Percentiles rank a stretch among this genome's conserved stretches.
These are phyloP conservation scores for Aspergillus sergii DNA, from an alignment of 2,329 filamentous ascomycete genomes.

Conservation along the genomic window DNA sequence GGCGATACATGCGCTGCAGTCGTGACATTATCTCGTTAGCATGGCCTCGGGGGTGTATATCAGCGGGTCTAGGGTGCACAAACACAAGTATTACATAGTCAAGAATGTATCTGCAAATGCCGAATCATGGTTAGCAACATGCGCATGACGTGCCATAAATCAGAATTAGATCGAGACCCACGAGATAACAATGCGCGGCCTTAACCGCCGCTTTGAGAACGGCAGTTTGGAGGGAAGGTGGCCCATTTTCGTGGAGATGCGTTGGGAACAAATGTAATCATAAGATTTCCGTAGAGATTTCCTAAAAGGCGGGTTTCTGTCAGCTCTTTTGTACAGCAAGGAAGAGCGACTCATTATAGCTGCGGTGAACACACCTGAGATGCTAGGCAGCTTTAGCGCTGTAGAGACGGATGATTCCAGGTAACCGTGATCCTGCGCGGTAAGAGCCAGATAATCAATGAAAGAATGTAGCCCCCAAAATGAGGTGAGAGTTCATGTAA, in stretches of 20 bases:
- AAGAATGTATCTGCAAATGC: constrained; percentile 52
- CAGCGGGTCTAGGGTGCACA: constrained; percentile 22
- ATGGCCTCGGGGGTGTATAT: background rate
- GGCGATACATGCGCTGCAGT: constrained; percentile 51
- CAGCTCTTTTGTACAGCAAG: background rate
- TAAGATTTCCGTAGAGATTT: background rate
- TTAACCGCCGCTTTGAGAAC: constrained; percentile 56
- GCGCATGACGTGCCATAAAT: background rate
- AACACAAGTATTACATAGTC: constrained; percentile 64
- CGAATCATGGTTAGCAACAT: constrained; percentile 4
- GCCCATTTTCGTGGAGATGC: constrained; percentile 23
- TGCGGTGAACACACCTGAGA: background rate
- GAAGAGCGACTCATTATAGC: background rate
- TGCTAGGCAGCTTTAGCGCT: background rate
- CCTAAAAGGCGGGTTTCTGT: background rate
- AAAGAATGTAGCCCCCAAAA: background rate
- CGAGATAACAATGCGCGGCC: constrained; percentile 56
- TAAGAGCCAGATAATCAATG: background rate
- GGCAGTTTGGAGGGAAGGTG: constrained; percentile 48
- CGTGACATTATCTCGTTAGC: constrained; percentile 9
- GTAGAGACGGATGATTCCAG: background rate
- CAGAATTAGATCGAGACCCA: constrained; percentile 34
- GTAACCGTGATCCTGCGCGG: constrained; percentile 14
- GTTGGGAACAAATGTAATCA: background rate
- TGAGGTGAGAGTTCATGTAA: background rate